These are phyloP conservation scores for Nothophaeocryptopus gaeumannii DNA, from an alignment of 2,329 filamentous ascomycete species.

Conservation along the genomic window DNA sequence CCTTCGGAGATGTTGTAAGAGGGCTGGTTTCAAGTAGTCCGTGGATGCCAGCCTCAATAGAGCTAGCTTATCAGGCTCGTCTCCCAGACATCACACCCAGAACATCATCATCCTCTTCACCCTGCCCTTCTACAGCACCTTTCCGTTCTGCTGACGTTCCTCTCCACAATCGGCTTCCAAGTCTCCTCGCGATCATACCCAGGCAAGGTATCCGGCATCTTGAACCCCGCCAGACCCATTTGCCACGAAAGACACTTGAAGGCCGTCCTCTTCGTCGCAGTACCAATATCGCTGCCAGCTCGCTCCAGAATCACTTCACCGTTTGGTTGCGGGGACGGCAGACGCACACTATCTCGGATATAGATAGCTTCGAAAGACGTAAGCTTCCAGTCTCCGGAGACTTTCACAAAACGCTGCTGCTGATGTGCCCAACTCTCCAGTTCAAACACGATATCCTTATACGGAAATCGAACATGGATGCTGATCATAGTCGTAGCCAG, in stretches of 20 bases:
- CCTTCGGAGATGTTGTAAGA: too few species aligned
- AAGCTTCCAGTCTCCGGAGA: not conserved
- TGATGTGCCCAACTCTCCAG: not conserved
- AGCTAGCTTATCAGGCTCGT: too few species aligned
- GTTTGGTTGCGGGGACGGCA: too few species aligned
- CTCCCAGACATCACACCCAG: not conserved
- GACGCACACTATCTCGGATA: too few species aligned
- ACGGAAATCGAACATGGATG: not conserved
- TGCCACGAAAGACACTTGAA: too few species aligned
- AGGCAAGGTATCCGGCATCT: not conserved
- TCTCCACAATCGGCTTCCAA: not conserved
- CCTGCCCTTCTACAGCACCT: too few species aligned
- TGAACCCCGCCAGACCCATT: not conserved
- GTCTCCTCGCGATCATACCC: not conserved
- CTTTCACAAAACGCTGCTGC: not conserved
- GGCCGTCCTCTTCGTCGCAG: not conserved
- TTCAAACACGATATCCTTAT: not conserved
- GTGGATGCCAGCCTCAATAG: too few species aligned
- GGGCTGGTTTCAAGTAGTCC: too few species aligned
- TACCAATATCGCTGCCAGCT: not conserved
- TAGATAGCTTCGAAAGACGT: not conserved
- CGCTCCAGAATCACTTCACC: too few species aligned
- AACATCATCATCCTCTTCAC: not conserved
- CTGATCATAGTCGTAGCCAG: not conserved
- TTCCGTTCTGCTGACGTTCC: too few species aligned